Conservation (phyloP, 306 rosid species). For the Cucurbita argyrosperma region DNA sequence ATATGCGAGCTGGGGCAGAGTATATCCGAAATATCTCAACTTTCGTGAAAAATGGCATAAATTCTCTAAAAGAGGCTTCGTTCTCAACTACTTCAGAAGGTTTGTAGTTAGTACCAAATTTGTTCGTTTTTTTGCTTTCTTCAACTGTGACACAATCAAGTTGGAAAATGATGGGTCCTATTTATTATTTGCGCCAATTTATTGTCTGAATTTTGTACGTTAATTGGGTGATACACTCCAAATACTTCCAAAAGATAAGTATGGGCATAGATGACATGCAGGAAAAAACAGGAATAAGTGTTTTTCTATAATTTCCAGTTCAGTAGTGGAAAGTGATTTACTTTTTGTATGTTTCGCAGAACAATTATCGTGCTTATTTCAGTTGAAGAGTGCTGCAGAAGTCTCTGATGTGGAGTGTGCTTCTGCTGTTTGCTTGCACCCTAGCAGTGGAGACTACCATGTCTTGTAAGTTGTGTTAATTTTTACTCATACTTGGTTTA, state of each 20-base stretch:
- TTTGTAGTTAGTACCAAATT: conserved; percentile 13
- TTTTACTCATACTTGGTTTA: background rate
- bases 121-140: background rate
- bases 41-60: conserved; percentile 56
- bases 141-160: background rate
- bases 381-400: conserved; percentile 70
- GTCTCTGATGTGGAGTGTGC: conserved; percentile 38
- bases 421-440: conserved; percentile 49
- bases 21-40: conserved; percentile 67
- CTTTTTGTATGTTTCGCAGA: conserved; percentile 40
- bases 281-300: background rate
- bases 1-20: conserved; percentile 65
- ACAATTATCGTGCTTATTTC: conserved; percentile 56
- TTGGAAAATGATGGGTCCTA: background rate
- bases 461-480: conserved; percentile 54
- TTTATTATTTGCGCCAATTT: too few relatives aligned
- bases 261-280: background rate
- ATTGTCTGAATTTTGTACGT: too few relatives aligned
- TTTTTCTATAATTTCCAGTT: background rate
- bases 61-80: conserved; percentile 44
- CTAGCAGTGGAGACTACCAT: conserved; percentile 74
- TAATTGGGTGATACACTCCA: background rate
- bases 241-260: background rate
- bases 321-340: background rate
- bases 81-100: conserved; percentile 47